These are phyloP conservation scores for Punctularia strigosozonata DNA, from an alignment of 768 basidiomycete genomes.

Conservation along the genomic window DNA sequence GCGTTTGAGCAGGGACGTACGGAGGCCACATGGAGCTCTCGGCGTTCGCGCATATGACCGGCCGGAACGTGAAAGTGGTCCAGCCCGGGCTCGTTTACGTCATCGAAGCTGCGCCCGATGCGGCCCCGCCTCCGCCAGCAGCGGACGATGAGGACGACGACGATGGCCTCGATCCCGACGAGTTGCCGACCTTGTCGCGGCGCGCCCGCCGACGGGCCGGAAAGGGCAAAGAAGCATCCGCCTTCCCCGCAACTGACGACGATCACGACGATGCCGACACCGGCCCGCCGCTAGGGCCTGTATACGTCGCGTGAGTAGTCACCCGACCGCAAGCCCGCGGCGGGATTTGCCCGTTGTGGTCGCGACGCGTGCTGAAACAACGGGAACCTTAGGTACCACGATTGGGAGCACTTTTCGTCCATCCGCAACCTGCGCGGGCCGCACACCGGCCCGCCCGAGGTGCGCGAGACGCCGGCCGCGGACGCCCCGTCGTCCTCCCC, in stretches of 20 bases:
- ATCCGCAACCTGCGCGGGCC: slow-evolving; percentile 82
- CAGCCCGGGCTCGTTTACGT: slow-evolving; percentile 89
- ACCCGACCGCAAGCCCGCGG: background rate
- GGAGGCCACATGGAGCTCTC: slow-evolving; percentile 92
- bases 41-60: slow-evolving; percentile 75
- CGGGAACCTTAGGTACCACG: slow-evolving; percentile 70
- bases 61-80: slow-evolving; percentile 78
- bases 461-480: slow-evolving; percentile 35
- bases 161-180: slow-evolving; percentile 11
- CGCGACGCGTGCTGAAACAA: too few relatives aligned
- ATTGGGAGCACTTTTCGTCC: slow-evolving; percentile 94
- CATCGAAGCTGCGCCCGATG: slow-evolving; percentile 55
- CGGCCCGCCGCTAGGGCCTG: slow-evolving; percentile 22
- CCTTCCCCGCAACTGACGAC: too few relatives aligned
- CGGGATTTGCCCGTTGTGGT: too few relatives aligned
- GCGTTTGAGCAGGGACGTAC: slow-evolving; percentile 52
- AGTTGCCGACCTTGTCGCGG: too few relatives aligned
- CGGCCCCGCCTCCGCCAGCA: slow-evolving; percentile 16
- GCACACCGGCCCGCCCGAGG: slow-evolving; percentile 60
- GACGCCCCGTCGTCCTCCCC: slow-evolving; percentile 19
- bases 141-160: slow-evolving; percentile 16
- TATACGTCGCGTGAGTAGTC: slow-evolving; percentile 75
- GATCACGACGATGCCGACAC: slow-evolving; percentile 8
- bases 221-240: too few relatives aligned
- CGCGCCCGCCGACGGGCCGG: too few relatives aligned